Evolutionary conservation across 139 green algal species (phyloP).

Genomic region (Closterium sp.): DNA sequence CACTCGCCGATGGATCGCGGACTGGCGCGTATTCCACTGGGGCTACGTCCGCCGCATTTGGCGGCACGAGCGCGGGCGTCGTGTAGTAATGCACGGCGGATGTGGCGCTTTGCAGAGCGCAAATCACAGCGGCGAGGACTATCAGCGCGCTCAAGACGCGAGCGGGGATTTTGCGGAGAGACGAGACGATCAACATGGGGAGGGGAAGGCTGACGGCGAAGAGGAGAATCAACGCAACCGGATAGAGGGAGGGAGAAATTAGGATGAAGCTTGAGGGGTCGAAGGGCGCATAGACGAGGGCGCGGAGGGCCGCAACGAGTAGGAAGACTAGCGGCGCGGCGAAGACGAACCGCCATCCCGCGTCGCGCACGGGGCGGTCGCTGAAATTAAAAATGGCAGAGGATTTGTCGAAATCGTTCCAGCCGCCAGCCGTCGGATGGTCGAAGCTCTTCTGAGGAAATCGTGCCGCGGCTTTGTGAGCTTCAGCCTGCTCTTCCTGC

Average conservation of each 20-base stretch:
- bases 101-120: background rate
- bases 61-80: background rate
- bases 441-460: background rate
- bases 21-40: background rate
- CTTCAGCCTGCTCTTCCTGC: background rate
- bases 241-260: background rate
- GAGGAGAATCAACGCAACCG: background rate
- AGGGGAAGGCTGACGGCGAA: background rate
- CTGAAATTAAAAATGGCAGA: background rate
- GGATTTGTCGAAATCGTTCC: background rate
- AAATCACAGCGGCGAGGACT: background rate
- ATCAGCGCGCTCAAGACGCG: background rate
- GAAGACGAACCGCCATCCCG: background rate
- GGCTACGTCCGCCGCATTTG: background rate
- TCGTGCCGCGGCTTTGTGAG: background rate
- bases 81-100: background rate
- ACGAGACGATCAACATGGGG: background rate
- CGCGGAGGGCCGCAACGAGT: background rate
- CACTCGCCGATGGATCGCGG: background rate
- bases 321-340: background rate
- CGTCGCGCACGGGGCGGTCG: background rate
- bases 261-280: background rate
- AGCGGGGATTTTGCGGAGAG: background rate
- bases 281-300: background rate
- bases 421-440: background rate